These are phyloP conservation scores for Colletotrichum limetticola DNA, from an alignment of 2,329 filamentous ascomycete genomes.

Conservation along the genomic window DNA sequence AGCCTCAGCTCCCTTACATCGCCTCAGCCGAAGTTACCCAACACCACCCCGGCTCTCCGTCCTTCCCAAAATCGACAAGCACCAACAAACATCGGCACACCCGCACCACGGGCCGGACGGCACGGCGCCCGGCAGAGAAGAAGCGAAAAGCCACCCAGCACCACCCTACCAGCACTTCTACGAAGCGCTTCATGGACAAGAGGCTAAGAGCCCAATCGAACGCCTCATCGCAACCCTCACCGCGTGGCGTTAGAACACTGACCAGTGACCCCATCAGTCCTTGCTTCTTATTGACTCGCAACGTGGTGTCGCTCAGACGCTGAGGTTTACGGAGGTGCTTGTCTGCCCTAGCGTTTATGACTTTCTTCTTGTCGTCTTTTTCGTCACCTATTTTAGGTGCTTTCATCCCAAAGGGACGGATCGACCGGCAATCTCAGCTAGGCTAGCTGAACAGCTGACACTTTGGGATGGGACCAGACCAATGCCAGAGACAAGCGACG, in stretches of 20 bases:
- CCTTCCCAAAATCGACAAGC: not conserved
- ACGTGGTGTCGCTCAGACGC: not conserved
- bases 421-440: not conserved
- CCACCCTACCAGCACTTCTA: not conserved
- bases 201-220: not conserved
- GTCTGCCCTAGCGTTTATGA: not conserved
- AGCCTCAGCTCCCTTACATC: not conserved
- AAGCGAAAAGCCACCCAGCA: not conserved
- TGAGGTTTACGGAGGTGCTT: not conserved
- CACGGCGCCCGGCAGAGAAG: conserved; percentile 7
- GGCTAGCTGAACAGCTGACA: not conserved
- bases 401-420: not conserved
- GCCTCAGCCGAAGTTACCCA: not conserved
- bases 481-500: not conserved
- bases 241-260: not conserved
- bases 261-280: not conserved
- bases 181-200: not conserved
- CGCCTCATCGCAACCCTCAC: not conserved
- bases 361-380: not conserved
- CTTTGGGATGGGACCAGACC: not conserved
- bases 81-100: not conserved
- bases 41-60: not conserved
- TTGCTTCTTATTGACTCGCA: not conserved
- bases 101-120: conserved; percentile 2
- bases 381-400: not conserved